phyloP scores from a whole-genome alignment of 1,139 yeast genomes.

The Eremothecium gossypii region DNA sequence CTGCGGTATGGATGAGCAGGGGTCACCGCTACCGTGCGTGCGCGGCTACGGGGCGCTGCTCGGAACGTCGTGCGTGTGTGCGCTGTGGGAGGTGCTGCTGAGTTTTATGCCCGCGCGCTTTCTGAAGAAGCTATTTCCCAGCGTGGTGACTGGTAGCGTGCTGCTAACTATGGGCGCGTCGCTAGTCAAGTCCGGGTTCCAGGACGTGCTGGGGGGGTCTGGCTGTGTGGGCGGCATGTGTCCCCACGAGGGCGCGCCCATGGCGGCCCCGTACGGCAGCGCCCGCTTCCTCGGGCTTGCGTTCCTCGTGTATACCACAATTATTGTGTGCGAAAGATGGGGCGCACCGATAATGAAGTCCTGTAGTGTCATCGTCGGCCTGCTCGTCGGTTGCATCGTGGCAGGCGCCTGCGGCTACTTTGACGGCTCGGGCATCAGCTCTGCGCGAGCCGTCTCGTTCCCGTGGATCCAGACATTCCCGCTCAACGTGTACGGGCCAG shows the following conservation, averaged over 20 bases:
- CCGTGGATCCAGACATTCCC: constrained; percentile 81
- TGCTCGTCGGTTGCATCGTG: constrained; percentile 79
- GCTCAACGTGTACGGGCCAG: constrained; percentile 68
- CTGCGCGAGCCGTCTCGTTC: constrained; percentile 79
- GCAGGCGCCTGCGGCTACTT: constrained; percentile 89
- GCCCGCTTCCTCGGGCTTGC: constrained; percentile 83
- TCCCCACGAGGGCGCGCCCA: constrained; percentile 38
- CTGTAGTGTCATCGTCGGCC: constrained; percentile 79
- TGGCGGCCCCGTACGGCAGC: constrained; percentile 67
- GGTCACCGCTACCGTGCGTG: constrained; percentile 69
- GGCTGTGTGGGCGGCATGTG: constrained; percentile 50
- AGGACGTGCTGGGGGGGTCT: constrained; percentile 87
- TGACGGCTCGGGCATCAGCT: constrained; percentile 42
- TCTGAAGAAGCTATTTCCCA: constrained; percentile 71
- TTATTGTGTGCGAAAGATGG: constrained; percentile 69
- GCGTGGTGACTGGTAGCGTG: constrained; percentile 87
- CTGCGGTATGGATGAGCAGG: constrained; percentile 54
- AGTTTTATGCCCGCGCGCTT: constrained; percentile 68
- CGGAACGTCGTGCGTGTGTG: constrained; percentile 72
- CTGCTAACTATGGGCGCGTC: constrained; percentile 71
- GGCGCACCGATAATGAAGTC: constrained; percentile 95
- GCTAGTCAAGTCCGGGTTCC: constrained; percentile 60
- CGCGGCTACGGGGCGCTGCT: constrained; percentile 82
- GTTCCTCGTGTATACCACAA: constrained; percentile 65
- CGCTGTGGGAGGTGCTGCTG: constrained; percentile 57